Evolutionary conservation across 306 rosid species (phyloP).

Genomic region (Prunus salicina): DNA sequence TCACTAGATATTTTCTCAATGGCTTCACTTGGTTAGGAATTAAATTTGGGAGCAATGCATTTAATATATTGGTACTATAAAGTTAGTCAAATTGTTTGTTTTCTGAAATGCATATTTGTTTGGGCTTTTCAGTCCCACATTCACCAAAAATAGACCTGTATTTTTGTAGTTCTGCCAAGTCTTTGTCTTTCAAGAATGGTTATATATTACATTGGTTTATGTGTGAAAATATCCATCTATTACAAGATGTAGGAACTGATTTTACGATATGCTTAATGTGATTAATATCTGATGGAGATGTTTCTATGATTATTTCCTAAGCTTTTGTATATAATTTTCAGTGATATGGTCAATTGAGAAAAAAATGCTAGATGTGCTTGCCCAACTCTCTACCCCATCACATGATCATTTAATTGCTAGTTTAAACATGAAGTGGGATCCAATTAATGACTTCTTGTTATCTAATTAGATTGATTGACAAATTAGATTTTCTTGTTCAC

Average conservation of each 20-base stretch:
- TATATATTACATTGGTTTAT: slow-evolving; percentile 10
- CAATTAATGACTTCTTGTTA: too few species aligned
- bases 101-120: not conserved
- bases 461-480: too few species aligned
- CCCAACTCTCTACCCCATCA: too few species aligned
- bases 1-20: slow-evolving; percentile 74
- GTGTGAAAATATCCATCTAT: slow-evolving; percentile 26
- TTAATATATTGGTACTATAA: too few species aligned
- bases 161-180: not conserved
- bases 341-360: slow-evolving; percentile 19
- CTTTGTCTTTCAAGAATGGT: slow-evolving; percentile 11
- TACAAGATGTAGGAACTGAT: slow-evolving; percentile 22
- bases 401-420: too few species aligned
- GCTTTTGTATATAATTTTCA: not conserved
- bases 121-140: not conserved
- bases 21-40: too few species aligned
- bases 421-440: too few species aligned
- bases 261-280: not conserved
- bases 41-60: too few species aligned
- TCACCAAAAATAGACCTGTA: not conserved
- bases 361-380: too few species aligned
- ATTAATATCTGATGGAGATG: not conserved
- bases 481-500: too few species aligned
- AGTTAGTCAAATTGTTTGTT: not conserved
- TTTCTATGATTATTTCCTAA: not conserved